Evolutionary conservation across 805 yeast species (phyloP).

Genomic region (Ogataea wickerhamii): DNA sequence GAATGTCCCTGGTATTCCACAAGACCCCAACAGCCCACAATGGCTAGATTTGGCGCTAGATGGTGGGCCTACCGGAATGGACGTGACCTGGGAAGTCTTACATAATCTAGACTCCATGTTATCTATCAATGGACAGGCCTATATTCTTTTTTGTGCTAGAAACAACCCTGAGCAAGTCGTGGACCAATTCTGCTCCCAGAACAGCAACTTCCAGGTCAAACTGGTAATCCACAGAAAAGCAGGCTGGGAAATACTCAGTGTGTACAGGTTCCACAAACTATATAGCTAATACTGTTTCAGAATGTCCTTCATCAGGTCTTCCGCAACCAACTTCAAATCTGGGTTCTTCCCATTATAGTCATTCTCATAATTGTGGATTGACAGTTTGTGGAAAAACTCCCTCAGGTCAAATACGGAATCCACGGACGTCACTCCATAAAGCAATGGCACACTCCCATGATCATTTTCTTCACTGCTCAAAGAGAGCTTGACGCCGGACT

Average conservation of each 20-base stretch:
- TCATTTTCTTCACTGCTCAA: conserved; percentile 6
- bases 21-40: conserved; percentile 31
- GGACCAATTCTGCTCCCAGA: conserved; percentile 36
- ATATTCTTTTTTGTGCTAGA: conserved; percentile 86
- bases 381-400: conserved; percentile 62
- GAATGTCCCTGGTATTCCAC: conserved; percentile 59
- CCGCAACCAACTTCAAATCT: conserved; percentile 46
- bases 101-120: conserved; percentile 50
- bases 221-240: conserved; percentile 70
- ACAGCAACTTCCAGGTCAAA: conserved; percentile 47
- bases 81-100: conserved; percentile 65
- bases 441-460: conserved; percentile 39
- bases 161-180: conserved; percentile 71
- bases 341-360: conserved; percentile 47
- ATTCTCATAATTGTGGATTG: conserved; percentile 63
- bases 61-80: conserved; percentile 93
- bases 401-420: conserved; percentile 46
- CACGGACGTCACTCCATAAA: conserved; percentile 40
- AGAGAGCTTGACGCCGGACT: conserved; percentile 20
- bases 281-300: conserved; percentile 23
- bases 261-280: conserved; percentile 53
- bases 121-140: conserved; percentile 68
- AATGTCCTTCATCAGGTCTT: conserved; percentile 60
- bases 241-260: conserved; percentile 91
- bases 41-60: conserved; percentile 90